Evolutionary conservation across 768 basidiomycete species (phyloP).

Genomic region (Daedalea quercina): DNA sequence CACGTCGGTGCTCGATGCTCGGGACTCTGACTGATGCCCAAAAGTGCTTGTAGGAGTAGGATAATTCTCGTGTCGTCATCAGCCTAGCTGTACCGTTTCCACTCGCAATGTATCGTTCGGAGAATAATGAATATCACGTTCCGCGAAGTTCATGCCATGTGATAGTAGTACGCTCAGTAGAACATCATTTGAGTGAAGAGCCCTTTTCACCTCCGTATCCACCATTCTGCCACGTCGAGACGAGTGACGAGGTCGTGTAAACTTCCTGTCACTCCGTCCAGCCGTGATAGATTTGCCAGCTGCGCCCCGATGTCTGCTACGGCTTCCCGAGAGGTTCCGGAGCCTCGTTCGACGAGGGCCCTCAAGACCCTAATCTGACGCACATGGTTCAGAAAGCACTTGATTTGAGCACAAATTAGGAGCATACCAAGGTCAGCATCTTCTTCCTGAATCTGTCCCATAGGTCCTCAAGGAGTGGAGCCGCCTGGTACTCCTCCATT

Average conservation of each 20-base stretch:
- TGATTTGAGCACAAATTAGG: not conserved
- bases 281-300: slow-evolving; percentile 4
- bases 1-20: not conserved
- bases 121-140: not conserved
- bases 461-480: slow-evolving; percentile 45
- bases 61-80: not conserved
- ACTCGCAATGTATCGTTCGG: not conserved
- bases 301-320: slow-evolving; percentile 13
- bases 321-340: slow-evolving; percentile 15
- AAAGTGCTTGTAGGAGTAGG: not conserved
- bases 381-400: slow-evolving; percentile 4
- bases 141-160: not conserved
- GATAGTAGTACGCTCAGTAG: too few relatives aligned
- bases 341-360: slow-evolving; percentile 46
- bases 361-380: slow-evolving; percentile 50
- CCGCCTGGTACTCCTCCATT: slow-evolving; percentile 62
- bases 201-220: slow-evolving; percentile 24
- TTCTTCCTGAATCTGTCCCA: slow-evolving; percentile 46
- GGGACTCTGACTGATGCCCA: not conserved
- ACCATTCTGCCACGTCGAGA: slow-evolving; percentile 54
- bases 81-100: not conserved
- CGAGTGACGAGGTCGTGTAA: slow-evolving; percentile 48
- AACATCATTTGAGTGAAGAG: not conserved
- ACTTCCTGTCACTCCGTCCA: slow-evolving; percentile 42
- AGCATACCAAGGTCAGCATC: slow-evolving; percentile 52